Evolutionary conservation across 2,329 filamentous ascomycete species (phyloP), one percentile per base, ranked within the genome.

Genomic region (Trichoderma lentiforme): DNA sequence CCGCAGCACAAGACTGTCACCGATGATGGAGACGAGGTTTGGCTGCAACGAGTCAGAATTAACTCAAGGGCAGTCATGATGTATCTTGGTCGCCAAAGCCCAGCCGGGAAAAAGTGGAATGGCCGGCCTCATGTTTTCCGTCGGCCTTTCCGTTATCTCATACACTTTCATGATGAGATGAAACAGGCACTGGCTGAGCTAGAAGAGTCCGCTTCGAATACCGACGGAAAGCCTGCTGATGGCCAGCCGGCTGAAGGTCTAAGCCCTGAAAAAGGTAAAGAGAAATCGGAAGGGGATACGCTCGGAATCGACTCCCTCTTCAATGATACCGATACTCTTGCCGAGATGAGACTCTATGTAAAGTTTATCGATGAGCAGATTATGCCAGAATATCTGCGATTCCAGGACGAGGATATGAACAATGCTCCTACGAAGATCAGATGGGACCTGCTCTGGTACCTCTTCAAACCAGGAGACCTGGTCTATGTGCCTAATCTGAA

Each of bases 111-210:
- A 24, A 70, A 70, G n/a, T 70, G 57, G 57, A 70, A 70, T 53
- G 67, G 67, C 39, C 67, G 67, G 5, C 67, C 67, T 18, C 67
- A 70, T 30, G 30, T 70, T n/a, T 69, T 69, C 15, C 24, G 36
- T 47, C 53, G 70, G 5, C 70, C 70, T 26, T 72, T 72, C 65
- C 64, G 64, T 15, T 61, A 61, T 18, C 18, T 72, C 9, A 72
- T 71, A 36, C 56, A 71, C n/a, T 71, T 68, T 18, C 70, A 71
- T 34, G 32, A 66, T 11, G 21, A 69, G 15, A 68, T 71, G 70
- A 71, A 69, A 24, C 39, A 69, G 7, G 64, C 63, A 21, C 56
- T 71, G 28, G 53, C 66, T 34, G 66, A 69, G 18, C 53, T 69
- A 4, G 56, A 61, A 18, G 51, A 68, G 4, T 71, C 30, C 6